phyloP scores from a whole-genome alignment of 2,329 filamentous ascomycete genomes.

The Lachnellula occidentalis region DNA sequence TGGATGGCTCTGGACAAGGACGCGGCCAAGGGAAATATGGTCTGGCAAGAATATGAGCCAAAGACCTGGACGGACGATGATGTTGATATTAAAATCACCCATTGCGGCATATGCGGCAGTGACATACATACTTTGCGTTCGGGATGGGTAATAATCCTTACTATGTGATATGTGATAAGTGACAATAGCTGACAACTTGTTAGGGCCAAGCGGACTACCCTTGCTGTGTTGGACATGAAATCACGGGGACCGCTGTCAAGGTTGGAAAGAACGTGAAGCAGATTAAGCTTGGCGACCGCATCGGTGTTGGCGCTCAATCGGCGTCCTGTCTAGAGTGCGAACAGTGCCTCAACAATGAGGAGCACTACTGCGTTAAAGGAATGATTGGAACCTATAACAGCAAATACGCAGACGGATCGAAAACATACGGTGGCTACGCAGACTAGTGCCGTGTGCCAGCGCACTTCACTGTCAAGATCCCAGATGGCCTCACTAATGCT shows the following conservation, averaged over 20 bases:
- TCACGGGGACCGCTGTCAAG: constrained; percentile 42
- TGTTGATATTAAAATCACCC: constrained; percentile 45
- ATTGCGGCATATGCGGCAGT: constrained; percentile 45
- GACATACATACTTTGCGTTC: constrained; percentile 32
- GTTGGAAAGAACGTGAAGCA: constrained; percentile 38
- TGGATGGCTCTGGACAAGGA: constrained; percentile 34
- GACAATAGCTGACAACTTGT: background rate
- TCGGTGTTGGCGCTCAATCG: constrained; percentile 48
- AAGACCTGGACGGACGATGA: constrained; percentile 46
- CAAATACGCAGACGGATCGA: constrained; percentile 28
- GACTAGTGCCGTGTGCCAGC: constrained; percentile 45
- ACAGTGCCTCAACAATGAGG: constrained; percentile 37
- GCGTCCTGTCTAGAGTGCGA: constrained; percentile 45
- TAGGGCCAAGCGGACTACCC: constrained; percentile 36
- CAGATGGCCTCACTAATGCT: constrained; percentile 44
- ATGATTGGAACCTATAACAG: constrained; percentile 42
- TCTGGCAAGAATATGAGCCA: constrained; percentile 37
- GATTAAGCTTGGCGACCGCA: constrained; percentile 48
- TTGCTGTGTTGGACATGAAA: constrained; percentile 46
- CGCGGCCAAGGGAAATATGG: constrained; percentile 31
- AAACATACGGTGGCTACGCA: constrained; percentile 49
- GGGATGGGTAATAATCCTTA: constrained; percentile 24
- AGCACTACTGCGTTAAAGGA: constrained; percentile 18
- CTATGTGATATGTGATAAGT: background rate
- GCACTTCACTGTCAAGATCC: constrained; percentile 57